phyloP scores from a whole-genome alignment of 345 rosid genomes.

The Citrus glauca region DNA sequence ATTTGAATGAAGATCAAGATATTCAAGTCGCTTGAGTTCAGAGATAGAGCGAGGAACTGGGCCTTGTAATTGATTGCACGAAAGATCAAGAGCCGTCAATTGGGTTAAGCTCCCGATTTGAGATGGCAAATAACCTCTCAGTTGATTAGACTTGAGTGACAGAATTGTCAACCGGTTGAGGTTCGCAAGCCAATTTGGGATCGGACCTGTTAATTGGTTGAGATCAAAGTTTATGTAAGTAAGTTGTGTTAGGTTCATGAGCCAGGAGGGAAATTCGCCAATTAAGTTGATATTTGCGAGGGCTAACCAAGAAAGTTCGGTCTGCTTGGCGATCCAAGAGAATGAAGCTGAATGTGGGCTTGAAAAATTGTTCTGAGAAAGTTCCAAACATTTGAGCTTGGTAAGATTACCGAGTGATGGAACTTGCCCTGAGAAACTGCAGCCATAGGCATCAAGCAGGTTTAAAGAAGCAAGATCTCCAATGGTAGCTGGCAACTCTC shows the following conservation, averaged over 20 bases:
- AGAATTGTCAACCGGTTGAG: background rate
- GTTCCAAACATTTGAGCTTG: background rate
- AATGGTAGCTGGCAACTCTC: background rate
- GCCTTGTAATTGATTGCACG: background rate
- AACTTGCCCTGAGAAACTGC: background rate
- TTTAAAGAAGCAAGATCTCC: too few relatives aligned
- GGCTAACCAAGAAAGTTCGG: background rate
- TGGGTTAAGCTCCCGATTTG: background rate
- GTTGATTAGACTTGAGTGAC: background rate
- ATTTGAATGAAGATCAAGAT: background rate
- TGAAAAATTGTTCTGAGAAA: background rate
- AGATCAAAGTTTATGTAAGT: background rate
- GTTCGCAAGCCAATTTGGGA: slow-evolving; percentile 10
- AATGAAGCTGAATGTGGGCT: background rate
- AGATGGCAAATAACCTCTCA: background rate
- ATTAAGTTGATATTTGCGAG: background rate
- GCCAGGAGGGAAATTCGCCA: slow-evolving; percentile 4
- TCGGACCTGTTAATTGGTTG: slow-evolving; percentile 14
- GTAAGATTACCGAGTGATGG: slow-evolving; percentile 1
- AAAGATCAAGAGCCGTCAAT: background rate
- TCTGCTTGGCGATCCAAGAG: background rate
- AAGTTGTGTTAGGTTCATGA: slow-evolving; percentile 2
- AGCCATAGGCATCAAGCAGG: background rate
- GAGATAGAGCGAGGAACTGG: background rate
- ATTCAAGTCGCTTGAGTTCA: background rate